phyloP scores from a whole-genome alignment of 768 basidiomycete species.

The Pisolithus albus region DNA sequence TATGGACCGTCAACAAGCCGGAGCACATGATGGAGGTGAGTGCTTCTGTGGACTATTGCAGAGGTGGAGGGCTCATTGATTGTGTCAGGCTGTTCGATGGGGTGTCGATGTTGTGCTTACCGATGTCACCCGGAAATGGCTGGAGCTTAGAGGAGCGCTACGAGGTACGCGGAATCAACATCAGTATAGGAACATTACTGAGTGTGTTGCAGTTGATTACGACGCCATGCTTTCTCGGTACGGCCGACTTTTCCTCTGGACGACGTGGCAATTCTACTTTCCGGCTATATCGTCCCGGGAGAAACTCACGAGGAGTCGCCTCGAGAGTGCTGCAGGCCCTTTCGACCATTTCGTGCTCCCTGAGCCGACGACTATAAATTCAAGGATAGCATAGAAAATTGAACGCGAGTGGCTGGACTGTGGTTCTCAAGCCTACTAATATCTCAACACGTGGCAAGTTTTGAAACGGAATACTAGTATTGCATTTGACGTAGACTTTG shows the following conservation, averaged over 20 bases:
- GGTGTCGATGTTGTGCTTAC: slow-evolving; percentile 73
- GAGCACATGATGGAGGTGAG: slow-evolving; percentile 86
- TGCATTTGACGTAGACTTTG: no score
- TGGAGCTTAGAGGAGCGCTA: slow-evolving; percentile 55
- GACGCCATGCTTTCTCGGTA: slow-evolving; percentile 56
- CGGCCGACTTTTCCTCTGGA: slow-evolving; percentile 71
- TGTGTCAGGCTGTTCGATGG: slow-evolving; percentile 66
- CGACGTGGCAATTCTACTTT: slow-evolving; percentile 52
- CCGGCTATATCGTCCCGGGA: slow-evolving; percentile 35
- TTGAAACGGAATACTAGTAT: no score
- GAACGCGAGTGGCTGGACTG: background rate
- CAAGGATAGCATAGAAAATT: slow-evolving; percentile 10
- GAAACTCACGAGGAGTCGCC: slow-evolving; percentile 21
- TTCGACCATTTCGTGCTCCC: slow-evolving; percentile 34
- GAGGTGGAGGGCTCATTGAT: background rate
- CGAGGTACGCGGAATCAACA: slow-evolving; percentile 34
- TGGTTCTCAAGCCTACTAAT: no score
- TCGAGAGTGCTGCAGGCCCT: slow-evolving; percentile 51
- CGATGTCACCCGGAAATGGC: slow-evolving; percentile 63
- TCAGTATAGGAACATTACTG: background rate
- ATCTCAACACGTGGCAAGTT: no score
- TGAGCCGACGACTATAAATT: slow-evolving; percentile 17
- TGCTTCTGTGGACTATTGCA: slow-evolving; percentile 1
- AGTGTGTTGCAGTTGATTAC: slow-evolving; percentile 47
- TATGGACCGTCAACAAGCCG: slow-evolving; percentile 93